Base-by-base conservation (phyloP, 345 rosid genomes). In the Toxicodendron radicans region DNA sequence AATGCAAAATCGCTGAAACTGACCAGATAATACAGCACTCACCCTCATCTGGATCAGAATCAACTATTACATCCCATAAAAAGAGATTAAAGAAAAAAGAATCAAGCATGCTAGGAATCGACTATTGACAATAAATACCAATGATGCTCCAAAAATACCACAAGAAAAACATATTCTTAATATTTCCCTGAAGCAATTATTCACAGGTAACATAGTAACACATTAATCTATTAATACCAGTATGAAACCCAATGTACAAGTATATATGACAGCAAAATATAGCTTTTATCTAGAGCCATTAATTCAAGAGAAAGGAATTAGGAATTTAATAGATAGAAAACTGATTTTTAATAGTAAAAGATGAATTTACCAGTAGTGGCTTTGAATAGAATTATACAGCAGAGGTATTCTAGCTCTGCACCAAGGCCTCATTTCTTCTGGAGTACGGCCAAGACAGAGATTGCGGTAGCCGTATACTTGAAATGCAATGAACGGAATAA, bases 381-480 rank as follows among this genome's bases (percentile, higher is more conserved):
- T 88, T 66, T 95, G 99, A 72, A 95, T 87, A 77, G 86, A 91
- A 84, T 79, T 93, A 85, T 95, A 95, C 49, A 89, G 64, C 76
- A 91, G 75, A 35, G 99, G 98, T 79, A 95, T 53, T 75, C 78
- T 90, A 75, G 84, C 86, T 74, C 83, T 89, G 83, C 99, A 95
- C 99, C 99, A 95, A 60, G 98, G 98, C 79, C 94, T 85, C 80
- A 72, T 24, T 75, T 87, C 85, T 59, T 89, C 91, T 20, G 35
- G 70, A 70, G 78, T 78, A 64, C 21, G 86, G 61, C 91, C 97
- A 71, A 67, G 83, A 61, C 99, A 95, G 13, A 93, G 66, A 73
- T 87, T 93, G 80, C 77, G 75, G 84, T 90, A 90, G 81, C 90
- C 99, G 46, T 86, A 93, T 49, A 89, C 94, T 90, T 95, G 99